Percentiles rank a stretch among this genome's conserved stretches.
Conservation (phyloP, 148 eudicot species). For the Cornus controversa region DNA sequence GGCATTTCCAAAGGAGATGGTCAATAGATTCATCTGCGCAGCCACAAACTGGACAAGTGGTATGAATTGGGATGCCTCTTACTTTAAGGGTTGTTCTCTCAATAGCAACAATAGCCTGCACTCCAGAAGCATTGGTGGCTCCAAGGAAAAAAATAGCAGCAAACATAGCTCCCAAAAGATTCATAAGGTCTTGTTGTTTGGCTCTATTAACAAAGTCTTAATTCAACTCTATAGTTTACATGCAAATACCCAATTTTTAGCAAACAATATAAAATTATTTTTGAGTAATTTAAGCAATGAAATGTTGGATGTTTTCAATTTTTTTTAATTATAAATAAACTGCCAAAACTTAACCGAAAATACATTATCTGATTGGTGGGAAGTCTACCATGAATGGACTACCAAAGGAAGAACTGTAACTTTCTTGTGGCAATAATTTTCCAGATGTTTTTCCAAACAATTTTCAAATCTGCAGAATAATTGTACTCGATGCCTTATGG, state of each 20-base stretch:
- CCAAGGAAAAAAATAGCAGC: conserved; percentile 56
- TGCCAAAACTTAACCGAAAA: neutral
- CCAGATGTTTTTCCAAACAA: too few species aligned
- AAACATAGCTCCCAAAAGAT: conserved; percentile 56
- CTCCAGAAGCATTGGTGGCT: conserved; percentile 37
- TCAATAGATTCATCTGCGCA: too few species aligned
- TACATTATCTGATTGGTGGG: too few species aligned
- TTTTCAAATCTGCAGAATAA: too few species aligned
- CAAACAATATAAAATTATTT: neutral
- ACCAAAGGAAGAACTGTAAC: too few species aligned
- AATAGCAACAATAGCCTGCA: conserved; percentile 47
- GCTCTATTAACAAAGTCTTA: conserved; percentile 26
- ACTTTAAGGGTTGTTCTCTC: too few species aligned
- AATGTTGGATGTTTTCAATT: neutral
- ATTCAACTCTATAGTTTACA: neutral
- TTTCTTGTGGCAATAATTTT: too few species aligned
- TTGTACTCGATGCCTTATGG: too few species aligned
- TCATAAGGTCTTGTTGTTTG: conserved; percentile 52
- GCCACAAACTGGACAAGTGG: too few species aligned
- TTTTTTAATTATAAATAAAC: neutral
- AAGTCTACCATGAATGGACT: too few species aligned
- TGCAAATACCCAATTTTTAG: neutral
- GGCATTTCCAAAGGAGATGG: too few species aligned
- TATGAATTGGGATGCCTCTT: too few species aligned
- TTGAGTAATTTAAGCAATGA: neutral